Base-by-base conservation (phyloP, 139 green algal species). In the Eudorina sp. region DNA sequence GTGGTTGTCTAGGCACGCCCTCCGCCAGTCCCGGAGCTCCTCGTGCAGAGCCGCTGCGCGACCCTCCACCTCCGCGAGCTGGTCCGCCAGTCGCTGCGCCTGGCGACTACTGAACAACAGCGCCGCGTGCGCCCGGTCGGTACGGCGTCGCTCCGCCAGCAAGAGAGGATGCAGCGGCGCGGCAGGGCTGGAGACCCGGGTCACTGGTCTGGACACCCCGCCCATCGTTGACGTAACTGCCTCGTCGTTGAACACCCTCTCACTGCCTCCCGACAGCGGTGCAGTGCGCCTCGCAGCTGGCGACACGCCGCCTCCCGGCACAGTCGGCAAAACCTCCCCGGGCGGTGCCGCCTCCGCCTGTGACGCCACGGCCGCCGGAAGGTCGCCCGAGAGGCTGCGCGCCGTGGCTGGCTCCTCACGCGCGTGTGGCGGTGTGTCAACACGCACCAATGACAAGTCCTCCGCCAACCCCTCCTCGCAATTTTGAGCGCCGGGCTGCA, bases 51-150 rank as follows among this genome's bases (percentile, higher is more conserved):
- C 38, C 40, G 7, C 40, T 3, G 38, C 29, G 25, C 27, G 40
- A 3, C 3, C 40, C 51, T 34, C 27, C 38, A 55, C 14, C 38
- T 43, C 79, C 29, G 40, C 53, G 40, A 85, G 40, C n/a, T 58
- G 55, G 2, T 41, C 11, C 23, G 79, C 23, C 40, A 85, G 79
- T 40, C 40, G 58, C 38, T 53, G 40, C 29, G 79, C 79, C 43
- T 85, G 79, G 41, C 79, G 58, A n/a, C 55, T 74, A 58, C 79
- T 85, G 55, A 74, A 48, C 40, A 85, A 58, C 58, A 85, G 53
- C 11, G 79, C 79, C 16, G 51, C 31, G 60, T 85, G 79, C 14
- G 55, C 79, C 0, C 51, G 51, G 43, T 85, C 79, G 16, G 79
- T 75, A 58, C 79, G 79, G 16, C 41, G 58, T 13, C 55, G 58